Evolutionary conservation across 2,329 filamentous ascomycete genomes (phyloP), one percentile per base, ranked within the genome.

Genomic region (Trichoderma lentiforme): DNA sequence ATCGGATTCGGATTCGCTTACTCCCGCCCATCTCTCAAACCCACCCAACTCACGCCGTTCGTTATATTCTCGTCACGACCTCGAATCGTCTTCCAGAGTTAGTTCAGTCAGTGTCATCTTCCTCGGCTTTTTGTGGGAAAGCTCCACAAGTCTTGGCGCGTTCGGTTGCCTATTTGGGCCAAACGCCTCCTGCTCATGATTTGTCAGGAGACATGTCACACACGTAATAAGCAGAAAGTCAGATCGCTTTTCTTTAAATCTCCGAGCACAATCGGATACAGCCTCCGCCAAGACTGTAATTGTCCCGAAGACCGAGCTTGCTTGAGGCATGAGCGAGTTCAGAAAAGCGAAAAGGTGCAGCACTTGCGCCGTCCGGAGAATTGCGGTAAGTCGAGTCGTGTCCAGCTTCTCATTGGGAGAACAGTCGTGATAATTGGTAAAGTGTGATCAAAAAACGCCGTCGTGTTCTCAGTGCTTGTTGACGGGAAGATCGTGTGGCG

Each of bases 361-460:
- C 57, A 60, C 57, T 24, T 60, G 57, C 11, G 57, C 57, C 12
- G 9, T n/a, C 6, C 57, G 57, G 57, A 32, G 57, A n/a, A 34
- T 60, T 11, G 57, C 57, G 57, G 57, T 60, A 32, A 58, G 28
- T 58, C 28, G 47, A 28, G n/a, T 21, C 5, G 7, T 24, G 51
- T 79, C 57, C 28, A 60, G 30, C 57, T 34, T 14, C 56, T 60
- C 56, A 30, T 6, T n/a, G 56, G 6, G 18, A 60, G 9, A 14
- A 14, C 57, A 60, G 30, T n/a, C 18, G 21, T 34, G 2, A n/a
- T 24, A 30, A 60, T 34, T 7, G 32, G 18, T 21, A 34, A 60
- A 60, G 57, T 60, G 57, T 60, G 57, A 60, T 60, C 57, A 14
- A 21, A 60, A 60, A 21, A 34, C 30, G 9, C 57, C 57, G 3